These are phyloP conservation scores for Puccinia coronata DNA, from an alignment of 1,284 basidiomycete species.

Conservation along the genomic window DNA sequence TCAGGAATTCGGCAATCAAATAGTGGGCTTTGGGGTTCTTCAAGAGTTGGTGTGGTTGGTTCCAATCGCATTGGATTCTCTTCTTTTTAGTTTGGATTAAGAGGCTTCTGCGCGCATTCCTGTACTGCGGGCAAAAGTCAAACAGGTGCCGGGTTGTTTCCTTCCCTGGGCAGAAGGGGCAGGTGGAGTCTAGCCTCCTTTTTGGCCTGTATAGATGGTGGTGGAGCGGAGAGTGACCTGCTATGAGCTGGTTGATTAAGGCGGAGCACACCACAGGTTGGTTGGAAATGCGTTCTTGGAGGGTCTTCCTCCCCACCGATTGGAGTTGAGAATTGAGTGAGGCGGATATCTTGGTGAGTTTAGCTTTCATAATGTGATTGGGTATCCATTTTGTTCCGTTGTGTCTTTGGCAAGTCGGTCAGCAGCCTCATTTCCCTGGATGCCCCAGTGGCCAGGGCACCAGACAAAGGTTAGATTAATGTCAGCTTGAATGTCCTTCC, in stretches of 20 bases:
- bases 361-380: background rate
- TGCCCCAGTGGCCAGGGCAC: conserved; percentile 4
- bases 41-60: background rate
- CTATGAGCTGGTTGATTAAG: background rate
- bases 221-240: background rate
- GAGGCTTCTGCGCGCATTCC: background rate
- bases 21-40: background rate
- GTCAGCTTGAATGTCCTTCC: background rate
- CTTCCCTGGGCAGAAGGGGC: background rate
- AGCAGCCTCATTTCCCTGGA: background rate
- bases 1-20: background rate
- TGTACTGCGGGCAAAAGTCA: background rate
- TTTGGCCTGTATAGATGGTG: background rate
- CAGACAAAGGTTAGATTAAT: background rate
- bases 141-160: background rate
- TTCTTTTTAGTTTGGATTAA: too few relatives aligned
- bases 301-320: too few relatives aligned
- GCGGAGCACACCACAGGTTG: background rate
- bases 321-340: too few relatives aligned
- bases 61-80: background rate
- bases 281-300: background rate
- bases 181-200: background rate
- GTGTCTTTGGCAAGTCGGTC: background rate
- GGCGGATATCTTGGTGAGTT: too few relatives aligned
- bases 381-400: background rate